Base-by-base conservation (phyloP, 129 eudicot genomes). In the Chrysanthemum seticuspe region DNA sequence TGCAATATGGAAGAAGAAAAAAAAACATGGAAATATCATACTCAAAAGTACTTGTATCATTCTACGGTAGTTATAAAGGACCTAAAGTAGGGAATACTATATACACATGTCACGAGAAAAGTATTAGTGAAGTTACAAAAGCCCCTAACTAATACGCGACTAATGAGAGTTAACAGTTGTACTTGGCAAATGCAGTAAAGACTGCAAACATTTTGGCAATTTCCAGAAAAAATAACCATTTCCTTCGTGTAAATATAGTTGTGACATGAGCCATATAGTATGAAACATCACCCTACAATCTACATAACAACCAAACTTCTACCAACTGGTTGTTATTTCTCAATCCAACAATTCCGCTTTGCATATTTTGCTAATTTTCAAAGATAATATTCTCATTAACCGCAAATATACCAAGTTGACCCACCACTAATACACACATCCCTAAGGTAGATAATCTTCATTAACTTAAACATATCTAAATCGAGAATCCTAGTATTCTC, bases 1-100 rank as follows among this genome's bases (percentile, higher is more conserved):
- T 94, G 78, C 62, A 76, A 36, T 68, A 52, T 58, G 49, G 50
- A 77, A 70, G 29, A 18, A 79, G 34, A 55, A 68, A 44, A 27
- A 55, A 40, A 78, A 27, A 15, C 45, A 71, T 34, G 18, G 49
- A 55, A 74, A 51, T 61, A 23, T 58, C 16, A 49, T 34, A 31
- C 68, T 66, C 49, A 13, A 6, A 21, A 78, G 62, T 45, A 72
- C 69, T 18, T 56, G 14, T 31, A 66, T 11, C 60, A 40, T 44
- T 49, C 55, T 63, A 62, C 31, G 8, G 67, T 65, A n/a, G 45
- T 23, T 16, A 40, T 62, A 27, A 52, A 5, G 45, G 9, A 36
- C 45, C 45, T 36, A 36, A 36, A n/a, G 67, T 25, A 62, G 29
- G 21, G 25, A 56, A 69, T 48, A 18, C 53, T 23, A 59, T 48